Base-by-base conservation (phyloP, 495 filamentous ascomycete genomes). In the Aspergillus ellipticus region DNA sequence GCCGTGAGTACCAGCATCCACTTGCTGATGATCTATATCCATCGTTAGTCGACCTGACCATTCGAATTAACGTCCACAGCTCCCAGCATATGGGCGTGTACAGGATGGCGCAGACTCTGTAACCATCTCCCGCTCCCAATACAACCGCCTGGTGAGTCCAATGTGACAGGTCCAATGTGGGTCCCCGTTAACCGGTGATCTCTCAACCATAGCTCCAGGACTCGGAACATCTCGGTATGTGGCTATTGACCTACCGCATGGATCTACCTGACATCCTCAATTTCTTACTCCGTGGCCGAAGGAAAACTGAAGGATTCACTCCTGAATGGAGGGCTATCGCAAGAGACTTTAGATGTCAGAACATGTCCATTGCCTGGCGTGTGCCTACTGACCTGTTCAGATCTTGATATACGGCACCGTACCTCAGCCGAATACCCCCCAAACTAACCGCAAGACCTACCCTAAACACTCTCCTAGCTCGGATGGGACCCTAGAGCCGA, bases 261-360 rank as follows among this genome's bases (percentile, higher is more conserved):
- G 11, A 19, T 21, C 20, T 17, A 19, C 33, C 20, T 17, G 7
- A 37, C 7, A 33, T 15, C 6, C n/a, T 29, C 20, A 26, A 24
- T 28, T 15, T 17, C 51, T 59, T 39, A 64, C 56, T 26, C 54
- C 21, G 21, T 50, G 11, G 26, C 42, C 9, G 17, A 51, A 90
- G 86, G 74, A 53, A 84, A 82, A 51, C 74, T 92, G 31, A 81
- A 76, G 51, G 77, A 75, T 4, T 84, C 84, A 51, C 79, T 92
- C 11, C 69, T 84, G 49, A 77, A 74, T 50, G 85, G 83, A 28
- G 87, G 87, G 3, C 76, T 90, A 49, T 77, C 79, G 2, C 69
- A 76, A 33, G 82, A 85, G 47, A 84, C 80, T 17, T 69, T 92
- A 39, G 75, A 81, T 66, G 84, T 85, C 68, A 66, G 77, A 51